These are phyloP conservation scores for Phytophthora multivora DNA, from an alignment of 352 stramenopile species.

Conservation along the genomic window DNA sequence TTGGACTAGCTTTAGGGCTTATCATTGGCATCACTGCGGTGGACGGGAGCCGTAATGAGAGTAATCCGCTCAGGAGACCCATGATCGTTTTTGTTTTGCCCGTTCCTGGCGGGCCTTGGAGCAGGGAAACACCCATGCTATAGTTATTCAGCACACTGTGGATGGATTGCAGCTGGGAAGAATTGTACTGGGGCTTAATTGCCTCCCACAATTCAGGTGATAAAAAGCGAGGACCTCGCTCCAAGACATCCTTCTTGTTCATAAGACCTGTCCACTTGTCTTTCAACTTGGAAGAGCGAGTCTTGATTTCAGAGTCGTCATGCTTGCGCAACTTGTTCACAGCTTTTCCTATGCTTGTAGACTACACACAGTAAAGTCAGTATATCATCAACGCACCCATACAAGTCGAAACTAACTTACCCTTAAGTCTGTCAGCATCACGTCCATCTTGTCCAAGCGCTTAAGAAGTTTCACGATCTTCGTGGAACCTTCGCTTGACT, in stretches of 20 bases:
- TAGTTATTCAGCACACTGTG: slow-evolving; percentile 91
- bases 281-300: slow-evolving; percentile 57
- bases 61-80: slow-evolving; percentile 75
- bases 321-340: slow-evolving; percentile 89
- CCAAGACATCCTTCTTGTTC: slow-evolving; percentile 62
- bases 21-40: slow-evolving; percentile 45
- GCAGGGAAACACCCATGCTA: slow-evolving; percentile 76
- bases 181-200: slow-evolving; percentile 83
- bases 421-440: slow-evolving; percentile 81
- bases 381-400: neutral
- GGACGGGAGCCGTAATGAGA: slow-evolving; percentile 64
- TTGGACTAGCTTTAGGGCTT: slow-evolving; percentile 22
- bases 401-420: slow-evolving; percentile 32
- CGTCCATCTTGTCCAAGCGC: slow-evolving; percentile 68
- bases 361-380: slow-evolving; percentile 37
- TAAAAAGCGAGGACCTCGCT: slow-evolving; percentile 66
- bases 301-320: slow-evolving; percentile 53
- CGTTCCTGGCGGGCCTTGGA: slow-evolving; percentile 96
- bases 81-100: slow-evolving; percentile 95
- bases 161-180: slow-evolving; percentile 87
- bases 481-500: slow-evolving; percentile 24
- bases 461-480: slow-evolving; percentile 74
- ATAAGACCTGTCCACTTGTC: slow-evolving; percentile 85
- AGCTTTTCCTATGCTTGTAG: slow-evolving; percentile 85
- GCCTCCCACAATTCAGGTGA: slow-evolving; percentile 68